Evolutionary conservation across 192 early-diverging fungal genomes (phyloP), one percentile per base, ranked within the genome.

Genomic region (Lunasporangiospora selenospora): DNA sequence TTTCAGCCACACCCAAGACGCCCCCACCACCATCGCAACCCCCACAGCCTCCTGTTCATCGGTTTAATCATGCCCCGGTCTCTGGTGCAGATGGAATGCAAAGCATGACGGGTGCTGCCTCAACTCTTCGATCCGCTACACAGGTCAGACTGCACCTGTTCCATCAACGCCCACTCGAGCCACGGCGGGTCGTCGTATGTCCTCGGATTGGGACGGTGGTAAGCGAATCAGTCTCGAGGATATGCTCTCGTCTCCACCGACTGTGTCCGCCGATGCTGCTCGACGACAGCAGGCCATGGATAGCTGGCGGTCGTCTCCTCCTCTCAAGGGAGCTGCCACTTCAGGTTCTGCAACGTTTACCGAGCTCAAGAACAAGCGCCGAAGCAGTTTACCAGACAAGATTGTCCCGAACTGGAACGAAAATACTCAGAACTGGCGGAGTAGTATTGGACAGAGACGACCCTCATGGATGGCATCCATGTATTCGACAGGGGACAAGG

Each of bases 301-400:
- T 29, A 73, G 67, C 39, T 73, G 67, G 67, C 52, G 34, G n/a
- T 44, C 53, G 5, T 73, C 59, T 3, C 67, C 67, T 6, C 67
- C 67, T 0, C 39, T 73, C 12, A 46, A 34, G 18, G n/a, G n/a
- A n/a, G n/a, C n/a, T n/a, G n/a, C 67, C 12, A 33, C 59, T 0
- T 50, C 18, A n/a, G 46, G 43, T 2, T 32, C 38, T 0, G 42
- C 66, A 2, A 11, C 41, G n/a, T 63, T 63, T 9, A 63, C 53
- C 6, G 54, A 62, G 9, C 19, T 63, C 21, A 73, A 73, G 54
- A 63, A 31, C 60, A 73, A 73, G 53, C 59, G 67, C 21, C 60
- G 67, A 1, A 73, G 67, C 24, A 73, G 67, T 63, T 73, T 73
- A 26, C 67, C 67, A n/a, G 67, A 73, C 24, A 73, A 73, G 36